Base-by-base conservation (phyloP, 1,284 basidiomycete genomes). In the Trametes hirsuta region DNA sequence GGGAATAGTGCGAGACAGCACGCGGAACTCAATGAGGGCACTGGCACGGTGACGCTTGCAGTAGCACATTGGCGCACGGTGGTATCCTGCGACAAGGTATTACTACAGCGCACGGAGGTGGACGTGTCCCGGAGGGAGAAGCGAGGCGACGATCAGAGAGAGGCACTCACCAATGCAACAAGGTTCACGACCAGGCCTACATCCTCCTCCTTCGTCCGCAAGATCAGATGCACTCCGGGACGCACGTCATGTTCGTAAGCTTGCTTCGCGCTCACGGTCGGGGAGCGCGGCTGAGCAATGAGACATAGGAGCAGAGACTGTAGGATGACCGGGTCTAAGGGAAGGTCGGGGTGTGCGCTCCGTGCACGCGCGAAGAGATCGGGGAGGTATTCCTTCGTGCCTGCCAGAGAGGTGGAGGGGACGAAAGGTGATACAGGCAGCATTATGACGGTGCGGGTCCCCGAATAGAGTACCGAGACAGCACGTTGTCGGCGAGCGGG, bases 231-330 rank as follows among this genome's bases (percentile, higher is more conserved):
- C 18, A 61, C 15, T 14, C 61, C 57, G 21, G 47, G 56, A 24
- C 45, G 58, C 2, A 53, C 30, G 22, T 34, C 45, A 4, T 24
- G 40, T 21, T 47, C 34, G 40, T 48, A 46, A 14, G 58, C 62
- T 2, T 52, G 47, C 50, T 62, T 61, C 59, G 37, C 59, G 45
- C 47, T 55, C 10, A 58, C 56, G 11, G 47, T 24, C 12, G 61
- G 53, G 2, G 58, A 36, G 25, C 57, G 55, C 44, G 61, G 41
- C 50, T 61, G 65, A 18, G 87, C 79, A 42, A 88, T 74, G 48
- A 91, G 76, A 67, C 82, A 87, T 3, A 89, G 80, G 15, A 91
- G 79, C 21, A 91, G 73, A 25, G 87, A 83, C 66, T 88, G 87
- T 6, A 91, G 71, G 44, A 91, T 78, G 49, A 84, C 79, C 11